Evolutionary conservation across 73 alveolate genomes (phyloP).

Genomic region (Tetrahymena borealis): DNA sequence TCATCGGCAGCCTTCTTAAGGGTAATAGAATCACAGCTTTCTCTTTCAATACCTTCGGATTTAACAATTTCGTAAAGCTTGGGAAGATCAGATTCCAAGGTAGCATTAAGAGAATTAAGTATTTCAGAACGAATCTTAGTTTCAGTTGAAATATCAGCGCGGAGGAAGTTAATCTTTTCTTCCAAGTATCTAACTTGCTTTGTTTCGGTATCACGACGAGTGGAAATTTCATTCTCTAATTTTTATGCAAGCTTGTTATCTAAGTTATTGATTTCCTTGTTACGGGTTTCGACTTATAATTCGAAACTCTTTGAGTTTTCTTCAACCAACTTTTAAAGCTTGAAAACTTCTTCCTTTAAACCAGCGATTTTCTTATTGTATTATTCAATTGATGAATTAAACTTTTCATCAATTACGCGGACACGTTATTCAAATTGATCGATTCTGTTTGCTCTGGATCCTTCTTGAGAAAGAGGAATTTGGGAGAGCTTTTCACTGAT

Average conservation of each 20-base stretch:
- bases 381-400: slow-evolving; percentile 8
- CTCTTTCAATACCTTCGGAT: slow-evolving; percentile 37
- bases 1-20: slow-evolving; percentile 50
- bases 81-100: slow-evolving; percentile 43
- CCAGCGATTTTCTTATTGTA: not conserved
- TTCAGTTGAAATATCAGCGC: slow-evolving; percentile 40
- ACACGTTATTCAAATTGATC: slow-evolving; percentile 31
- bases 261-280: slow-evolving; percentile 38
- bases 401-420: slow-evolving; percentile 19
- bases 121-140: slow-evolving; percentile 38
- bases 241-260: slow-evolving; percentile 38
- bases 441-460: slow-evolving; percentile 40
- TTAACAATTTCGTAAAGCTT: slow-evolving; percentile 32
- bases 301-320: slow-evolving; percentile 36
- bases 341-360: slow-evolving; percentile 31
- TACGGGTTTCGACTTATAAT: slow-evolving; percentile 17
- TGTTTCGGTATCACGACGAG: slow-evolving; percentile 36
- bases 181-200: slow-evolving; percentile 28
- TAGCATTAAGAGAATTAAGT: slow-evolving; percentile 20
- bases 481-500: slow-evolving; percentile 33
- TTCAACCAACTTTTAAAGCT: slow-evolving; percentile 23
- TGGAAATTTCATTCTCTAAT: slow-evolving; percentile 34
- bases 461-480: slow-evolving; percentile 20
- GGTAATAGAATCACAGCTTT: slow-evolving; percentile 29
- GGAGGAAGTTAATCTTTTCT: slow-evolving; percentile 41